phyloP scores from a whole-genome alignment of 1,284 basidiomycete genomes.

The Rhodotorula glutinis region DNA sequence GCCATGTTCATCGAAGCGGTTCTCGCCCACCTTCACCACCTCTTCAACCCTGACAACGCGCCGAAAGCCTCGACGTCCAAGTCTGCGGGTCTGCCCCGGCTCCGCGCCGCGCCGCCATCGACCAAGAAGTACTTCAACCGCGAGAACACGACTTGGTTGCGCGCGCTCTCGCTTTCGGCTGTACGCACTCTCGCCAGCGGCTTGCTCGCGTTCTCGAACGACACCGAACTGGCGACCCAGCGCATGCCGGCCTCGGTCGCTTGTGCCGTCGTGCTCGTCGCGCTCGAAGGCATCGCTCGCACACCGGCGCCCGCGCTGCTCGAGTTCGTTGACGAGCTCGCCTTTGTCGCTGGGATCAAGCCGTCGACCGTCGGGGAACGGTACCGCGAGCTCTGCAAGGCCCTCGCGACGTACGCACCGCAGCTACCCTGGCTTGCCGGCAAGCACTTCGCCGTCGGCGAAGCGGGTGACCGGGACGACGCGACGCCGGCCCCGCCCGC shows the following conservation, averaged over 20 bases:
- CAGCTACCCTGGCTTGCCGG: slow-evolving; percentile 60
- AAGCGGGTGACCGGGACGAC: neutral
- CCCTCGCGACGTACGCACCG: slow-evolving; percentile 60
- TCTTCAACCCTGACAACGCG: slow-evolving; percentile 42
- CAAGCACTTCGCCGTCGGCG: neutral
- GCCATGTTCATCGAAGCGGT: slow-evolving; percentile 56
- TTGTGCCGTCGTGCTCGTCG: slow-evolving; percentile 65
- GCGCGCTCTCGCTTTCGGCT: slow-evolving; percentile 51
- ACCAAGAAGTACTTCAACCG: slow-evolving; percentile 44
- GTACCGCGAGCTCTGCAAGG: slow-evolving; percentile 62
- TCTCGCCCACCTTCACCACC: slow-evolving; percentile 53
- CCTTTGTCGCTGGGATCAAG: slow-evolving; percentile 54
- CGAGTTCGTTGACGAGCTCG: slow-evolving; percentile 59
- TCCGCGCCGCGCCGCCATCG: slow-evolving; percentile 6
- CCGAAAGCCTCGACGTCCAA: slow-evolving; percentile 41
- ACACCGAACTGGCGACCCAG: slow-evolving; percentile 49
- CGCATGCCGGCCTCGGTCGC: slow-evolving; percentile 45
- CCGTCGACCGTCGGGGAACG: slow-evolving; percentile 62
- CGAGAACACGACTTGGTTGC: slow-evolving; percentile 50
- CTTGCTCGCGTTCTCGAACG: slow-evolving; percentile 57
- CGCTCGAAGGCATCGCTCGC: slow-evolving; percentile 63
- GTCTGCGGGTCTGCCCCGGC: slow-evolving; percentile 37
- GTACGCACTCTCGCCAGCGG: slow-evolving; percentile 59
- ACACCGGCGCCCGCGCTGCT: slow-evolving; percentile 57
- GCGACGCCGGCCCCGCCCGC: neutral